These are phyloP conservation scores for Craterostigma plantagineum DNA, from an alignment of 257 asterid genomes.

Conservation along the genomic window DNA sequence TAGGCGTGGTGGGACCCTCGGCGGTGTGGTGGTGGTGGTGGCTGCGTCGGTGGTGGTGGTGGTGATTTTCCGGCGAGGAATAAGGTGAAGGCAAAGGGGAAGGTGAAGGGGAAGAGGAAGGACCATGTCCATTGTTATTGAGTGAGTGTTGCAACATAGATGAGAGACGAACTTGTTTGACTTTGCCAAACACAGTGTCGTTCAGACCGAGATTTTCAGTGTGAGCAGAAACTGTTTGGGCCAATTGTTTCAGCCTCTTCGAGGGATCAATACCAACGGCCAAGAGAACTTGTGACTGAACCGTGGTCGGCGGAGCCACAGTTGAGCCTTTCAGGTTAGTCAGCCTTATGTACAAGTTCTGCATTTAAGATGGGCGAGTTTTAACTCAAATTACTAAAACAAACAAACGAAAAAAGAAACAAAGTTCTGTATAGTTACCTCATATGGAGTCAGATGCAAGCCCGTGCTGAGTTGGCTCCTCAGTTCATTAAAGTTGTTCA, in stretches of 20 bases:
- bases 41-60: slow-evolving; percentile 25
- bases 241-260: slow-evolving; percentile 68
- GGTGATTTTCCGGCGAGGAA: too few species aligned
- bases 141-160: slow-evolving; percentile 49
- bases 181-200: slow-evolving; percentile 82
- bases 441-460: slow-evolving; percentile 54
- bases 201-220: slow-evolving; percentile 78
- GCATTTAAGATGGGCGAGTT: slow-evolving; percentile 17
- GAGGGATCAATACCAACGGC: slow-evolving; percentile 69
- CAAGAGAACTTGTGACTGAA: slow-evolving; percentile 54
- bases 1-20: slow-evolving; percentile 31
- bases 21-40: slow-evolving; percentile 35
- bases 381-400: background rate
- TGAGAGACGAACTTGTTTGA: slow-evolving; percentile 89
- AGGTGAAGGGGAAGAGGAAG: slow-evolving; percentile 32
- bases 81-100: slow-evolving; percentile 29
- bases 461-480: slow-evolving; percentile 57
- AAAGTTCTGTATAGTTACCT: slow-evolving; percentile 27
- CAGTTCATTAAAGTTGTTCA: slow-evolving; percentile 45
- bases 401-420: background rate
- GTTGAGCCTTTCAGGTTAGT: slow-evolving; percentile 83
- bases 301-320: slow-evolving; percentile 44
- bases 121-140: slow-evolving; percentile 20
- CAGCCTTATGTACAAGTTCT: slow-evolving; percentile 70
- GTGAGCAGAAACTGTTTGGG: slow-evolving; percentile 63